Evolutionary conservation across 495 filamentous ascomycete genomes (phyloP), one percentile per base, ranked within the genome.

Genomic region (Letharia lupina): DNA sequence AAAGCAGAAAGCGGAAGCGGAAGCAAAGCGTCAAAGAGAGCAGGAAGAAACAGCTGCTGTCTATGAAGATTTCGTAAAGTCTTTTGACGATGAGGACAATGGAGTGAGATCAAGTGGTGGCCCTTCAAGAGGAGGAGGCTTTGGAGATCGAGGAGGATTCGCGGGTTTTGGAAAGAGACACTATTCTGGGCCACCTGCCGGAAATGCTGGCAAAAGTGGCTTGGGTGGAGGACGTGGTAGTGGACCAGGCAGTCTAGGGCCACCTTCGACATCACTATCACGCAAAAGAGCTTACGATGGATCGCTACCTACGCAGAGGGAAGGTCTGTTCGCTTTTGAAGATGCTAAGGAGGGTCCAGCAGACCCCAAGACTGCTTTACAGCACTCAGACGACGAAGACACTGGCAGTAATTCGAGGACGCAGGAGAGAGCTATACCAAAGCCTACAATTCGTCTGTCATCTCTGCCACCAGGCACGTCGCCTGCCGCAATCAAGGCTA

Each of bases 1-100:
- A 77, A 87, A 88, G 64, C 90, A 94, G 70, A 94, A 93, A 78
- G 90, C 90, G 48, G 93, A 96, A 73, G 92, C 90, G 42, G 91
- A 96, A 79, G 93, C 91, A 20, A 98, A 97, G 76, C 88, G 90
- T 44, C 82, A 84, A 69, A 83, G 91, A 65, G 93, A 96, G 75
- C 88, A 88, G 73, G 90, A 87, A 66, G 93, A 96, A 75, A 96
- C 90, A 28, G 91, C 89, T 44, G 93, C 93, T 12, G 93, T 91
- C 18, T 90, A 91, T 73, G 86, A 95, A 66, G 90, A 93, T 68
- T 96, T 96, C 73, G 86, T 94, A 66, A 93, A 94, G 72, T 91
- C 87, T 35, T 96, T 96, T 69, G 90, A 90, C 48, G 86, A 89
- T 72, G 91, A 91, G 47, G 80, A 82, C 8, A 28, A 7, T 31